Base-by-base conservation (phyloP, 75 land plant genomes). In the Cryptomeria japonica region DNA sequence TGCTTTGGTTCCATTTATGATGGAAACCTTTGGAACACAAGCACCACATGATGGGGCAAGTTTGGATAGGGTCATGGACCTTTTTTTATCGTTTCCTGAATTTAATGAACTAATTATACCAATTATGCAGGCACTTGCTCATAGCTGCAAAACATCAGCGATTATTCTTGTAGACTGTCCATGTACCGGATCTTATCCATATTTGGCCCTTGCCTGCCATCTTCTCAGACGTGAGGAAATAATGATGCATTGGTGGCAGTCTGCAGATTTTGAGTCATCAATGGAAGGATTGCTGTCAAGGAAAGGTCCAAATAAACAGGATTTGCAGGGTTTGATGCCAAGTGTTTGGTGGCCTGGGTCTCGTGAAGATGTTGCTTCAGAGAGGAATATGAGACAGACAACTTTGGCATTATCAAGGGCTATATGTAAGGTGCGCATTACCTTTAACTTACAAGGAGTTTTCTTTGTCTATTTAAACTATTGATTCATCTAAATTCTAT, bases 271-370 rank as follows among this genome's bases (percentile, higher is more conserved):
- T 93, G 97, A 96, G 32, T 87, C 86, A 28, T 89, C 88, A 25
- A 89, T 98, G 78, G 99, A 98, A 91, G 98, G 97, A 1, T 90
- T 98, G 78, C 91, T 98, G 34, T 94, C 96, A 49, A 87, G 92
- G 86, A 98, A 96, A 80, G 92, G 89, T 38, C 97, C 98, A 34
- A 96, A 95, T 89, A 98, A 95, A 89, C 91, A 92, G 55, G 99
- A 98, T 64, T 93, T 98, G 92, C 92, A 95, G 82, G 55, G 41
- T 39, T 83, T 98, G 87, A 94, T 98, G 82, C 99, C 99, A 44
- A 91, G 91, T 80, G 98, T 98, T 47, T 96, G 98, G 97, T 98
- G 99, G 97, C 98, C 96, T 85, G 97, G 98, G 16, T 96, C 95
- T 61, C 90, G 86, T 85, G 98, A 96, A 88, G 99, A 96, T 82